Evolutionary conservation across 164 flowering plant species (phyloP).

Genomic region (Umbilicus rupestris): DNA sequence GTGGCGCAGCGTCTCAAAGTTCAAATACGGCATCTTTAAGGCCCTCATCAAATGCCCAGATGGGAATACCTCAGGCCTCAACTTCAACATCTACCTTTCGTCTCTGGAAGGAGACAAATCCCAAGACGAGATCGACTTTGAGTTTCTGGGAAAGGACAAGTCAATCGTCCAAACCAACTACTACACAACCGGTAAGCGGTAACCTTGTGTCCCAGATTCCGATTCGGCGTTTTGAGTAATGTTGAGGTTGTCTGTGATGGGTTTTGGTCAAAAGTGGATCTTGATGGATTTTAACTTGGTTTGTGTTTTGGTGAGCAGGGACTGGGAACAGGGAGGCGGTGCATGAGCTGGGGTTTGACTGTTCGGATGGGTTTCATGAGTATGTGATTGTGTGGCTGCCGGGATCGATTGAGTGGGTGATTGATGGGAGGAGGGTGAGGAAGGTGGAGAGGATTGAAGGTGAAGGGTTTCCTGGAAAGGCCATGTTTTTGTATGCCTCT

Average conservation of each 20-base stretch:
- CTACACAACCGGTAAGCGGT: slow-evolving; percentile 22
- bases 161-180: slow-evolving; percentile 42
- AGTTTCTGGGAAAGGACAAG: slow-evolving; percentile 47
- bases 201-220: slow-evolving; percentile 12
- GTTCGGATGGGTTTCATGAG: slow-evolving; percentile 43
- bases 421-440: slow-evolving; percentile 40
- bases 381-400: slow-evolving; percentile 40
- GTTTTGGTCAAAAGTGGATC: neutral
- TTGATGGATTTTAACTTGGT: neutral
- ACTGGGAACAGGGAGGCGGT: slow-evolving; percentile 34
- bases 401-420: slow-evolving; percentile 34
- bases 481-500: slow-evolving; percentile 49
- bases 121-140: slow-evolving; percentile 54
- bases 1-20: slow-evolving; percentile 39
- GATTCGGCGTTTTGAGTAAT: slow-evolving; percentile 32
- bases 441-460: slow-evolving; percentile 28
- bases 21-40: slow-evolving; percentile 33
- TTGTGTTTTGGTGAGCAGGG: slow-evolving; percentile 10
- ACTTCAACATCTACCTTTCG: slow-evolving; percentile 52
- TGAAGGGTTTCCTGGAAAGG: slow-evolving; percentile 33
- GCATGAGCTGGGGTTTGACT: slow-evolving; percentile 41
- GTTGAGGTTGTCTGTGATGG: slow-evolving; percentile 21
- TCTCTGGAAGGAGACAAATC: slow-evolving; percentile 48
- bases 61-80: slow-evolving; percentile 57
- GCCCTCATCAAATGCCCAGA: slow-evolving; percentile 38